Percentiles rank a stretch among this genome's conserved stretches.
Conservation (phyloP, 768 basidiomycete species). For the Lactarius tabidus region DNA sequence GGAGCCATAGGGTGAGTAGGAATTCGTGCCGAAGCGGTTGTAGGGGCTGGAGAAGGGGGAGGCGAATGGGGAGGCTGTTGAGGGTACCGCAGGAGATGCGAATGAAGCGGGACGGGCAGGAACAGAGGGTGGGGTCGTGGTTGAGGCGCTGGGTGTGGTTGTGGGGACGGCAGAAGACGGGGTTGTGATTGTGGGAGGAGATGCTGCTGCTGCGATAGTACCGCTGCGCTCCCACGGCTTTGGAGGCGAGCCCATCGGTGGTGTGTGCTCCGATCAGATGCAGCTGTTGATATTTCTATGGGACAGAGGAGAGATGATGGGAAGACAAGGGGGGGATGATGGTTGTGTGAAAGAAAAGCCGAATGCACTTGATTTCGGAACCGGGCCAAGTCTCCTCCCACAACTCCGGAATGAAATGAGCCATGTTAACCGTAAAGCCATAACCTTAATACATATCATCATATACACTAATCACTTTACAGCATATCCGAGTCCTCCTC, state of each 20-base stretch:
- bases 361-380: background rate
- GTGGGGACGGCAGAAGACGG: constrained; percentile 31
- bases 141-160: background rate
- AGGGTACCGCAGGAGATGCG: constrained; percentile 21
- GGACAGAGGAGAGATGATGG: background rate
- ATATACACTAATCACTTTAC: background rate
- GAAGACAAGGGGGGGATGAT: background rate
- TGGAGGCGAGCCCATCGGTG: constrained; percentile 73
- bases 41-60: constrained; percentile 37
- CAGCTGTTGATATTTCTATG: background rate
- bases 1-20: constrained; percentile 39
- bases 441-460: background rate
- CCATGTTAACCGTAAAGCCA: background rate
- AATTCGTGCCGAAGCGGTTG: constrained; percentile 38
- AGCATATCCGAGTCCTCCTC: background rate
- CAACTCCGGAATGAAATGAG: background rate
- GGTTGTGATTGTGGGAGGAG: constrained; percentile 58
- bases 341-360: background rate
- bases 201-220: constrained; percentile 29
- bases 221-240: constrained; percentile 80
- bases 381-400: background rate
- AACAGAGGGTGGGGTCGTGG: constrained; percentile 36
- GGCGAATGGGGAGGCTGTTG: constrained; percentile 35
- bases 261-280: background rate
- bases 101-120: constrained; percentile 64